Percentiles rank a stretch among this genome's conserved stretches.
These are phyloP conservation scores for Salix suchowensis DNA, from an alignment of 345 rosid genomes.

Conservation along the genomic window DNA sequence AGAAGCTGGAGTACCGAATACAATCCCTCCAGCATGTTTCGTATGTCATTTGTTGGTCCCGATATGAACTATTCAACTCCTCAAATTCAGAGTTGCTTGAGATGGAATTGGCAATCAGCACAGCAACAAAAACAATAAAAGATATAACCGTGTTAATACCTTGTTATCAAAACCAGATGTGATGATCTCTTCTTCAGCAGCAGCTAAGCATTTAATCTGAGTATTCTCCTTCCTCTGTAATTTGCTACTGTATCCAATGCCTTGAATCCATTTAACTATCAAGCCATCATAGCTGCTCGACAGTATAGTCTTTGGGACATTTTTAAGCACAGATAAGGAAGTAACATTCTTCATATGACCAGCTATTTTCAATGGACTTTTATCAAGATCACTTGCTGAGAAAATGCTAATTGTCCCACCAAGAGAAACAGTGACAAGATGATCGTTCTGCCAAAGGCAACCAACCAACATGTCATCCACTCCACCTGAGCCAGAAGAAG, in stretches of 20 bases:
- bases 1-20: not conserved
- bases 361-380: constrained; percentile 59
- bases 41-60: not conserved
- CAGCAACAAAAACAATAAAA: not conserved
- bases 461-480: constrained; percentile 95
- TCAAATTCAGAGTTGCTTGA: not conserved
- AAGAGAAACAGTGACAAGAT: constrained; percentile 84
- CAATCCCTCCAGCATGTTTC: not conserved
- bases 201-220: constrained; percentile 84
- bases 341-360: constrained; percentile 87
- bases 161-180: constrained; percentile 89
- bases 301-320: constrained; percentile 51
- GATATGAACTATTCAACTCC: not conserved
- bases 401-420: constrained; percentile 80
- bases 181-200: constrained; percentile 71
- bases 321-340: constrained; percentile 63
- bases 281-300: constrained; percentile 90
- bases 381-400: constrained; percentile 71
- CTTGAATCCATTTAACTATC: constrained; percentile 83
- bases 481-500: constrained; percentile 65
- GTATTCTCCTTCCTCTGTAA: constrained; percentile 67
- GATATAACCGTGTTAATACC: constrained; percentile 34
- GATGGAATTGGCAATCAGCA: not conserved
- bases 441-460: constrained; percentile 88
- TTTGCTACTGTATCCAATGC: constrained; percentile 75